Conservation (phyloP, 2,329 filamentous ascomycete genomes). For the Colletotrichum godetiae region DNA sequence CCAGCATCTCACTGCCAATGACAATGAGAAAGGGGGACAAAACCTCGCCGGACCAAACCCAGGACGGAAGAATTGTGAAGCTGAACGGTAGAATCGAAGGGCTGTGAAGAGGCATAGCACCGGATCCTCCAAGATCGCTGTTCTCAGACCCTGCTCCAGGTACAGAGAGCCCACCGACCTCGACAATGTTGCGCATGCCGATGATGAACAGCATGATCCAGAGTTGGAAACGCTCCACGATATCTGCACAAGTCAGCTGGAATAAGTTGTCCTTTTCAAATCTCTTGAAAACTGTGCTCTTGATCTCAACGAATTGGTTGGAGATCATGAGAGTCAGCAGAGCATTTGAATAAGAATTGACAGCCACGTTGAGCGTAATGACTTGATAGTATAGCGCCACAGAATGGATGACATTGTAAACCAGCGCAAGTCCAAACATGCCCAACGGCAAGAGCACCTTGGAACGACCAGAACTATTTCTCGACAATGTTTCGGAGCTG, state of each 20-base stretch:
- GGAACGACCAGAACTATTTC: slow-evolving; percentile 87
- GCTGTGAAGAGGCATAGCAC: slow-evolving; percentile 70
- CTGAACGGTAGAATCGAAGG: slow-evolving; percentile 87
- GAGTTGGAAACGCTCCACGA: slow-evolving; percentile 96
- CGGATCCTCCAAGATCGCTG: slow-evolving; percentile 61
- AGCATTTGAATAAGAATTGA: slow-evolving; percentile 98
- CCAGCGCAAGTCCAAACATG: slow-evolving; percentile 88
- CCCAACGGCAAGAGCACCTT: slow-evolving; percentile 90
- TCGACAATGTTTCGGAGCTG: slow-evolving; percentile 90
- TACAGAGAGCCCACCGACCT: slow-evolving; percentile 86
- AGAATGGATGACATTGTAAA: slow-evolving; percentile 89
- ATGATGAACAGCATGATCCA: slow-evolving; percentile 99
- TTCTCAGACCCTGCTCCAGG: slow-evolving; percentile 64
- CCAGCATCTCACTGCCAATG: slow-evolving; percentile 94
- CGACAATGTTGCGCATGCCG: slow-evolving; percentile 93
- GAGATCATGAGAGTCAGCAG: slow-evolving; percentile 91
- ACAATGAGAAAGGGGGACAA: slow-evolving; percentile 94
- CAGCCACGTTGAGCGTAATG: slow-evolving; percentile 96
- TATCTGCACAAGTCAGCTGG: slow-evolving; percentile 94
- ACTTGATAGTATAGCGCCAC: slow-evolving; percentile 96
- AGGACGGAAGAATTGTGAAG: slow-evolving; percentile 89
- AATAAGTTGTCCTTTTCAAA: slow-evolving; percentile 99
- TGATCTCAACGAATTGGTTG: slow-evolving; percentile 99
- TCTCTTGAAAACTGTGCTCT: slow-evolving; percentile 97
- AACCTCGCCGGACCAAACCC: slow-evolving; percentile 83